Conservation (phyloP, 208 protist genomes). For the Leishmania tarentolae region DNA sequence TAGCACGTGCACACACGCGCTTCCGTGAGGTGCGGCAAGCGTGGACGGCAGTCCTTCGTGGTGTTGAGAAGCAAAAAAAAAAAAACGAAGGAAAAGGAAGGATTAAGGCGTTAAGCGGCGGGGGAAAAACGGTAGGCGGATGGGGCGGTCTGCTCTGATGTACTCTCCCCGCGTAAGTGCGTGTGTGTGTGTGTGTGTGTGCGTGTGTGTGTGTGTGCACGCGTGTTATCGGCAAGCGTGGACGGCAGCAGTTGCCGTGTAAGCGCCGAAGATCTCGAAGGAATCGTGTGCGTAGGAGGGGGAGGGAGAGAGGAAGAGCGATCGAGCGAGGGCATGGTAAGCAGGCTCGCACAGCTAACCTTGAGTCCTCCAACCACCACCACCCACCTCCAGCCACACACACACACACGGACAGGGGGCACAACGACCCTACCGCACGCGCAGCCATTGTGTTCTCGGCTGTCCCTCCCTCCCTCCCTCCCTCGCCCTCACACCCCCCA, state of each 20-base stretch:
- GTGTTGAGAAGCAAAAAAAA: not conserved
- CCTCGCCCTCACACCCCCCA: not conserved
- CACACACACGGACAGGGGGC: not conserved
- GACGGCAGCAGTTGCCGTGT: too few species aligned
- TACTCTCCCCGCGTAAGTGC: too few species aligned
- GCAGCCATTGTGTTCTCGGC: not conserved
- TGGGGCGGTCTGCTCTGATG: too few species aligned
- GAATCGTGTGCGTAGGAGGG: not conserved
- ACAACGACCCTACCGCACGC: not conserved
- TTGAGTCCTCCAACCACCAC: too few species aligned
- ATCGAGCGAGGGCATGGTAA: not conserved
- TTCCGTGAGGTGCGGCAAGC: not conserved
- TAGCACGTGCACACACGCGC: too few species aligned
- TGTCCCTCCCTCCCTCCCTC: not conserved
- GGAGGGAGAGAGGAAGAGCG: not conserved
- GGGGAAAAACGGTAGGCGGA: too few species aligned
- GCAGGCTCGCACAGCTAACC: too few species aligned
- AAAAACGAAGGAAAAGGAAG: not conserved
- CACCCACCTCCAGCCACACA: too few species aligned
- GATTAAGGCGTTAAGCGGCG: not conserved
- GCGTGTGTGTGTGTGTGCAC: too few species aligned
- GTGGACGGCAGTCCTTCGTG: too few species aligned
- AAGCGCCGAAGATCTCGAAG: too few species aligned
- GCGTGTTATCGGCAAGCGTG: too few species aligned
- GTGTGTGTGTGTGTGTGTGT: not conserved